Evolutionary conservation across 805 yeast species (phyloP).

Genomic region (Candida xiaguanensis): DNA sequence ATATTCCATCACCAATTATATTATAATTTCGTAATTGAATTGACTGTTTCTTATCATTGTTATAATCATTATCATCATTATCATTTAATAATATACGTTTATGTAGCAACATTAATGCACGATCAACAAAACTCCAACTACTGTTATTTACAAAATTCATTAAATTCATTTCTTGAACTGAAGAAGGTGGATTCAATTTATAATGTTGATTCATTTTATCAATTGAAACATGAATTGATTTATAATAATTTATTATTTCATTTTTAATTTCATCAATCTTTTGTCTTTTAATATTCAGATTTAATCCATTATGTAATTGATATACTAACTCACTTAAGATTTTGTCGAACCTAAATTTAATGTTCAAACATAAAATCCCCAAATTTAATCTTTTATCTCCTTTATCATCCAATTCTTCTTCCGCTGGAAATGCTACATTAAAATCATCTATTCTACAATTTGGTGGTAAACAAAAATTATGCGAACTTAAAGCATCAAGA

Average conservation of each 20-base stretch:
- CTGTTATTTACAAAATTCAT: conserved; percentile 46
- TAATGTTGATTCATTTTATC: conserved; percentile 31
- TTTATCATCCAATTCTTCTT: conserved; percentile 32
- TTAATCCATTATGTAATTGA: conserved; percentile 46
- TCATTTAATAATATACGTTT: conserved; percentile 39
- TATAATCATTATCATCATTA: neutral
- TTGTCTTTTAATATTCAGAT: conserved; percentile 37
- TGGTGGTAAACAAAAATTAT: conserved; percentile 54
- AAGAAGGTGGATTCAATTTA: conserved; percentile 32
- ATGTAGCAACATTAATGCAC: conserved; percentile 45
- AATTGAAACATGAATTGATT: conserved; percentile 49
- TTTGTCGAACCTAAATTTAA: conserved; percentile 49
- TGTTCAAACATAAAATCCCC: conserved; percentile 48
- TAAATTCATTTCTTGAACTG: conserved; percentile 41
- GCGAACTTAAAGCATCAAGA: conserved; percentile 53
- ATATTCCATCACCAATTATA: conserved; percentile 17
- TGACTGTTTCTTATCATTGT: neutral
- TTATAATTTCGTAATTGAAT: neutral
- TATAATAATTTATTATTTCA: conserved; percentile 48
- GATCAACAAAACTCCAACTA: conserved; percentile 52
- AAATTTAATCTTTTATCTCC: conserved; percentile 36
- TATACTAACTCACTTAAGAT: conserved; percentile 52
- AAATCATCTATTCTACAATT: conserved; percentile 49
- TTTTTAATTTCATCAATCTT: conserved; percentile 44
- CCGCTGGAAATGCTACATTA: conserved; percentile 56